Conservation (phyloP, 192 early-diverging fungal species). For the Gonapodya sp. region DNA sequence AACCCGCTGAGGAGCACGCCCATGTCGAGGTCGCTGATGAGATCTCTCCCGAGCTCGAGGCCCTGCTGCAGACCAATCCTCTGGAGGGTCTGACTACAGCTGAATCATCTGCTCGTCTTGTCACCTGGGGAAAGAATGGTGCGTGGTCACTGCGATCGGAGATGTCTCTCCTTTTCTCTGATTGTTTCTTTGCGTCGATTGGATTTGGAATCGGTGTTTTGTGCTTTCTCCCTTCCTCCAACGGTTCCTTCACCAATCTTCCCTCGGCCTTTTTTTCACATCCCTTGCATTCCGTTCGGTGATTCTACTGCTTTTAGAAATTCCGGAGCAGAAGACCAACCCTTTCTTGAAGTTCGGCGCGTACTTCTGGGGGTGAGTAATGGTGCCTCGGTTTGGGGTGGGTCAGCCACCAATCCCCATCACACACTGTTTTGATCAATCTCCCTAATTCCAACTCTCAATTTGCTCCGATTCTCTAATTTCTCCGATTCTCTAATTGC, state of each 20-base stretch:
- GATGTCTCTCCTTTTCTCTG: too few relatives aligned
- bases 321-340: constrained; percentile 73
- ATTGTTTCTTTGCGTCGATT: neutral
- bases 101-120: constrained; percentile 64
- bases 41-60: constrained; percentile 72
- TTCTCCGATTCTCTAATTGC: neutral
- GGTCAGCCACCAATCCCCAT: neutral
- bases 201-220: neutral
- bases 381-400: neutral
- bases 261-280: neutral
- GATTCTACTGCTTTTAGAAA: constrained; percentile 20
- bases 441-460: neutral
- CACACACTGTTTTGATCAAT: too few relatives aligned
- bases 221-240: too few relatives aligned
- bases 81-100: constrained; percentile 59
- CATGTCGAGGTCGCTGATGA: constrained; percentile 34
- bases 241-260: too few relatives aligned
- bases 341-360: constrained; percentile 73
- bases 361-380: constrained; percentile 64
- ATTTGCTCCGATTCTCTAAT: neutral
- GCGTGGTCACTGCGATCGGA: neutral
- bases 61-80: constrained; percentile 73
- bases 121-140: constrained; percentile 72
- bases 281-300: neutral
- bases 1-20: neutral